A percentile compares a stretch with the other conserved stretches of the same genome.
These are phyloP conservation scores for Coemansia sp. DNA, from an alignment of 192 early-diverging fungal genomes.

Conservation along the genomic window DNA sequence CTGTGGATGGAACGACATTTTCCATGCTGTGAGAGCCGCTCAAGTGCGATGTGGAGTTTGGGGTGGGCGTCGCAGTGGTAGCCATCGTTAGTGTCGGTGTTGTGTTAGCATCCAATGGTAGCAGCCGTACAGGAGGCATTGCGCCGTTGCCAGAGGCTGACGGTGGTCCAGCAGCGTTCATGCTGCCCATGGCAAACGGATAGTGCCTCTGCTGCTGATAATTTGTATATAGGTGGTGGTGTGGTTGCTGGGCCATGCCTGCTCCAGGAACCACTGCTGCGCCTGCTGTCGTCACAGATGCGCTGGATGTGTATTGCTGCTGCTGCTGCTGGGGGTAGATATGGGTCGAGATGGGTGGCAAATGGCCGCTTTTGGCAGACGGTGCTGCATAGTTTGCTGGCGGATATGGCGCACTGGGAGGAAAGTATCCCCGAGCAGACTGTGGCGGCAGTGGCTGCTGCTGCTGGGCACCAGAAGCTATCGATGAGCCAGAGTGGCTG, in stretches of 20 bases:
- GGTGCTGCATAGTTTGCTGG: constrained; percentile 11
- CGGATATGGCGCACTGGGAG: constrained; percentile 4
- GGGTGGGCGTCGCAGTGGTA: constrained; percentile 47
- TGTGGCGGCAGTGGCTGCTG: background rate
- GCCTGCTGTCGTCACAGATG: constrained; percentile 3
- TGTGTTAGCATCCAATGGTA: constrained; percentile 36
- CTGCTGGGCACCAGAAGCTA: background rate
- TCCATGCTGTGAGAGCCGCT: constrained; percentile 34
- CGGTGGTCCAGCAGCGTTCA: constrained; percentile 2
- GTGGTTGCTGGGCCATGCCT: background rate
- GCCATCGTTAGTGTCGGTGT: constrained; percentile 45
- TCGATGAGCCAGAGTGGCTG: constrained; percentile 1
- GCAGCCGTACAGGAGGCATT: constrained; percentile 10
- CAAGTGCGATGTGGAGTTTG: constrained; percentile 36
- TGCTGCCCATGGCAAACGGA: constrained; percentile 8
- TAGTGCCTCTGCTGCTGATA: constrained; percentile 35
- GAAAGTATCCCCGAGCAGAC: constrained; percentile 13
- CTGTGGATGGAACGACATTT: constrained; percentile 8
- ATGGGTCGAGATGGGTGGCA: constrained; percentile 29
- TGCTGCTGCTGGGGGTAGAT: constrained; percentile 11
- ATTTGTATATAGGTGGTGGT: constrained; percentile 10
- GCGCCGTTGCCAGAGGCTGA: background rate
- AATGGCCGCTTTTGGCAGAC: constrained; percentile 28
- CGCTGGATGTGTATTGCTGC: background rate
- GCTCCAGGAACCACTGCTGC: background rate